Evolutionary conservation across 192 early-diverging fungal species (phyloP), one percentile per base, ranked within the genome.

Genomic region (Entophlyctis luteolus): DNA sequence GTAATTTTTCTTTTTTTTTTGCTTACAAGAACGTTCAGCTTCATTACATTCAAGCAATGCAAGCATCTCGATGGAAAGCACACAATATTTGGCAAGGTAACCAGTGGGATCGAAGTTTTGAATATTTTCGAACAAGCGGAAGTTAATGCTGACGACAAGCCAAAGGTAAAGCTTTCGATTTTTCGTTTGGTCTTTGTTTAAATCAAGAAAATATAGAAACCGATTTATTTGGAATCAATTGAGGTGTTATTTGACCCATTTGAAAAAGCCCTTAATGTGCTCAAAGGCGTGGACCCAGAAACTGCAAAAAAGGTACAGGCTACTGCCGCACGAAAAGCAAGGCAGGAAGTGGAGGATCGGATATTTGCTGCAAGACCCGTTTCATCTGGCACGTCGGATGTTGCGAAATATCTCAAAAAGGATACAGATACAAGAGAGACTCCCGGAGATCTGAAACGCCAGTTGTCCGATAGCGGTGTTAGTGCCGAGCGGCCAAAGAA

Each of bases 31-130:
- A 53, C 23, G 16, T 27, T 10, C 42, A 82, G 81, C 48, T 85
- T 85, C 53, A 79, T 85, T 22, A 81, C 84, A 3, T 82, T 70
- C 55, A 48, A 62, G 23, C 57, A 76, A 8, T 70, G 70, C 59
- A 62, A 34, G 16, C 79, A 83, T 72, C 68, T 86, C 31, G 67
- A 84, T 68, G 85, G 84, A 53, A 96, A 96, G 67, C 96, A 98
- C 71, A 88, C 94, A 0, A 81, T 97, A 4, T 98, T 98, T 86
- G 96, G 96, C 10, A 92, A 78, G 85, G 79, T 97, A 0, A 91
- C 95, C 1, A 91, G 93, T 57, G 96, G 96, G 2, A 71, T 89
- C 69, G 85, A 91, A 25, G 87, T 90, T 2, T 78, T 98, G 59
- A 80, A 81, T 72, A 86, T 84, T 32, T 87, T 97, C 60, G 94